These are phyloP conservation scores for Ceratobasidium sp. DNA, from an alignment of 1,284 basidiomycete species.

Conservation along the genomic window DNA sequence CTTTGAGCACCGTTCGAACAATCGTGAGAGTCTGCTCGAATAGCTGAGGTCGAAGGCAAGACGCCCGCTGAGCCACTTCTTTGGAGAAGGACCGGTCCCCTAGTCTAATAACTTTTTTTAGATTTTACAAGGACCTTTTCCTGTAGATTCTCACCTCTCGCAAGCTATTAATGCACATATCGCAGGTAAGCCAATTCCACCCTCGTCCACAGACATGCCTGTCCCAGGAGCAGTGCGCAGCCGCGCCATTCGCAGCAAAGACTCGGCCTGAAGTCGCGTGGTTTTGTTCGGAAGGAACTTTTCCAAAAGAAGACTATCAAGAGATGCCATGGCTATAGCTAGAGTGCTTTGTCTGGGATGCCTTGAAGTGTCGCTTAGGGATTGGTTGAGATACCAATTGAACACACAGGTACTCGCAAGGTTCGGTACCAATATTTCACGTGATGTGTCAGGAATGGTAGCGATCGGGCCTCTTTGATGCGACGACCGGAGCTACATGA, in stretches of 20 bases:
- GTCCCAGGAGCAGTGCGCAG: slow-evolving; percentile 44
- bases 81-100: slow-evolving; percentile 43
- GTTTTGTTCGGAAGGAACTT: slow-evolving; percentile 45
- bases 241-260: slow-evolving; percentile 42
- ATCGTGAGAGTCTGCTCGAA: slow-evolving; percentile 38
- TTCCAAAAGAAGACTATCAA: slow-evolving; percentile 43
- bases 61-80: slow-evolving; percentile 43
- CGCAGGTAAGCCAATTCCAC: slow-evolving; percentile 38
- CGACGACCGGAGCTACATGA: neutral
- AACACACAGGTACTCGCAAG: neutral
- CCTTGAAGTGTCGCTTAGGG: neutral
- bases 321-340: slow-evolving; percentile 26
- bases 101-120: slow-evolving; percentile 16
- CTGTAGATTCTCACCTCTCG: slow-evolving; percentile 34
- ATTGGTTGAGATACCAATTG: neutral
- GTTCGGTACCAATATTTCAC: slow-evolving; percentile 23
- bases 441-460: slow-evolving; percentile 22
- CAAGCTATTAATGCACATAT: slow-evolving; percentile 46
- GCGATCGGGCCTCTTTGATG: slow-evolving; percentile 17
- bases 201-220: slow-evolving; percentile 44
- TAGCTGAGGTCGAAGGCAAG: slow-evolving; percentile 42
- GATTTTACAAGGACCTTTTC: neutral
- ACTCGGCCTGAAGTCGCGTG: slow-evolving; percentile 44
- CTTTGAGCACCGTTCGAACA: slow-evolving; percentile 44
- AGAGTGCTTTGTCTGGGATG: neutral